A percentile compares a stretch with the other conserved stretches of the same genome.
Conservation (phyloP, 768 basidiomycete species). For the Nidularia sp. region DNA sequence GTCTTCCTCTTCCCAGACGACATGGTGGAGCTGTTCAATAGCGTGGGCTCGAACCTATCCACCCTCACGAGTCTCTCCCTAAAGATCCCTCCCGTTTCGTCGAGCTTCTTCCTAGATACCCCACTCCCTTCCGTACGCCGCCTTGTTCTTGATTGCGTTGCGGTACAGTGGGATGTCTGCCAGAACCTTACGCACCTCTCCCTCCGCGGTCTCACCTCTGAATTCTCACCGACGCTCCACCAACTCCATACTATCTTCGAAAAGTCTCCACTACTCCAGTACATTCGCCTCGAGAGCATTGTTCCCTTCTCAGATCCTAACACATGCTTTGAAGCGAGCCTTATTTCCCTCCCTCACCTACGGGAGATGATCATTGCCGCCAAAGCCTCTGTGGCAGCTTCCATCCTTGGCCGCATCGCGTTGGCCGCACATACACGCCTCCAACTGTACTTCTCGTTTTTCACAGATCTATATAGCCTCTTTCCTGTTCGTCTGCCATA, state of each 20-base stretch:
- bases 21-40: conserved; percentile 23
- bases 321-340: not conserved
- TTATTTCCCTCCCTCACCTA: conserved; percentile 17
- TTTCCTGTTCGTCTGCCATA: conserved; percentile 21
- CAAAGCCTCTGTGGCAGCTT: conserved; percentile 16
- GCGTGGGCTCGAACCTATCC: conserved; percentile 17
- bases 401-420: conserved; percentile 18
- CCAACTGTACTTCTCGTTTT: conserved; percentile 19
- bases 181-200: conserved; percentile 25
- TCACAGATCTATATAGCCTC: conserved; percentile 18
- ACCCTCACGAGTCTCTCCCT: conserved; percentile 27
- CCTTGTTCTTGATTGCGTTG: conserved; percentile 28
- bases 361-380: conserved; percentile 24
- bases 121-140: conserved; percentile 23
- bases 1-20: conserved; percentile 30
- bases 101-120: conserved; percentile 13
- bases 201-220: conserved; percentile 23
- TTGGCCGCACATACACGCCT: conserved; percentile 19
- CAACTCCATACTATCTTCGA: conserved; percentile 27
- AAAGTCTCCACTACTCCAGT: conserved; percentile 27
- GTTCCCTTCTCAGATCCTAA: conserved; percentile 8
- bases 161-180: conserved; percentile 28
- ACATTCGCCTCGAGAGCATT: conserved; percentile 24
- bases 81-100: conserved; percentile 24
- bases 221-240: conserved; percentile 25